Percentiles rank a stretch among this genome's conserved stretches.
Evolutionary conservation across 1,139 yeast genomes (phyloP).

Genomic region (Hyphopichia wangnamkhiaoensis): DNA sequence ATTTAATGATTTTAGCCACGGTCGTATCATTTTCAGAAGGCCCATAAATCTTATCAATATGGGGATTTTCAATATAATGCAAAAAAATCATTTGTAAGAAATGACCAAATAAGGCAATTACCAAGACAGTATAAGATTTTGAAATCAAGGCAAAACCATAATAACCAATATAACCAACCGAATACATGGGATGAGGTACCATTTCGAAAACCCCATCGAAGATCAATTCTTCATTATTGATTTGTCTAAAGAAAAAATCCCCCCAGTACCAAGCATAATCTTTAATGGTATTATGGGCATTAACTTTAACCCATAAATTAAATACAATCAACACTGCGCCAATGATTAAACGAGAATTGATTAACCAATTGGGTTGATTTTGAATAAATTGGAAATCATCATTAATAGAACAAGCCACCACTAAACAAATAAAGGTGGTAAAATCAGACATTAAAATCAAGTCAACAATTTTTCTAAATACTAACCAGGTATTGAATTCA

Average conservation of each 20-base stretch:
- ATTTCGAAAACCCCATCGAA: constrained; percentile 91
- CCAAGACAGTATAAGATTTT: constrained; percentile 70
- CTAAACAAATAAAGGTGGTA: constrained; percentile 71
- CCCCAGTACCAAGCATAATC: constrained; percentile 98
- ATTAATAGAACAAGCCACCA: constrained; percentile 55
- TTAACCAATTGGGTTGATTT: constrained; percentile 36
- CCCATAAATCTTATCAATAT: constrained; percentile 78
- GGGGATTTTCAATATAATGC: constrained; percentile 82
- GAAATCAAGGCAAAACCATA: constrained; percentile 82
- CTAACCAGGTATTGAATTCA: constrained; percentile 82
- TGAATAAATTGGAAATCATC: constrained; percentile 42
- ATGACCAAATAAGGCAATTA: constrained; percentile 76
- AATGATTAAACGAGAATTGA: constrained; percentile 36
- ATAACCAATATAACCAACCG: constrained; percentile 86
- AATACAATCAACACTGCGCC: constrained; percentile 61
- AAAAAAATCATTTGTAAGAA: constrained; percentile 76
- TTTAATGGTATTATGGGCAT: constrained; percentile 86
- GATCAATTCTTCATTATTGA: constrained; percentile 69
- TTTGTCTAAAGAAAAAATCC: constrained; percentile 83
- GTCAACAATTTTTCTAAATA: constrained; percentile 80
- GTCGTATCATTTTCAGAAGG: constrained; percentile 43
- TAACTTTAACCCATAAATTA: constrained; percentile 84
- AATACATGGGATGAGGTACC: constrained; percentile 94
- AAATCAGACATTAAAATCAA: constrained; percentile 86
- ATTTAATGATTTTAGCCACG: constrained; percentile 34